Base-by-base conservation (phyloP, 148 eudicot genomes). In the Cornus controversa region DNA sequence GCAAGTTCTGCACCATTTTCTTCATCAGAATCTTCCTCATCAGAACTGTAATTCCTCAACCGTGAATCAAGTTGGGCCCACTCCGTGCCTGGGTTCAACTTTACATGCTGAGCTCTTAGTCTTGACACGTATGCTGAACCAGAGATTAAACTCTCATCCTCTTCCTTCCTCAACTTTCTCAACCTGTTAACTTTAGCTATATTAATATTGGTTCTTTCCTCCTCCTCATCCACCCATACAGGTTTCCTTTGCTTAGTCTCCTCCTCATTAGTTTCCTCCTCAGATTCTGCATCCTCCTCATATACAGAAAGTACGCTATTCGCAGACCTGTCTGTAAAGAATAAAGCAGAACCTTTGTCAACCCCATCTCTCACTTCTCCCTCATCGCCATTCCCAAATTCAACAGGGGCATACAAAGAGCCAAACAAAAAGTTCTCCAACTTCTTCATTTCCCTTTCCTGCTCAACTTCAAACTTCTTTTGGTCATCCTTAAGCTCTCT, bases 161-260 rank as follows among this genome's bases (percentile, higher is more conserved):
- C 97, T 85, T 89, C 94, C 81, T 90, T 95, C 83, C 98, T 80
- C 72, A 93, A 78, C 78, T 95, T 95, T 84, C 97, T 87, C 83
- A 90, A 84, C 70, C 92, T 87, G 84, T 89, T 90, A 45, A 90
- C 94, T 68, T 84, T 91, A n/a, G 93, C 88, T 72, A 93, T 90
- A 77, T 93, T 86, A 42, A 95, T 74, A 57, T 57, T 75, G 29
- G 87, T 80, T 73, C 84, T 91, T 74, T 85, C 90, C 80, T 95
- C 98, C 73, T 94, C 96, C 1, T 90, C 97, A 77, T 95, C 98
- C 20, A 89, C 84, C 98, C 98, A 95, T 26, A 77, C 96, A 73
- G 97, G 93, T 75, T 91, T 93, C 84, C 90, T 80, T 81, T 87
- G 71, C 84, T 67, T 71, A 54, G 54, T 75, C 0, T 73, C 84